A percentile compares a stretch with the other conserved stretches of the same genome.
These are phyloP conservation scores for Coffea canephora DNA, from an alignment of 257 asterid genomes.

Conservation along the genomic window DNA sequence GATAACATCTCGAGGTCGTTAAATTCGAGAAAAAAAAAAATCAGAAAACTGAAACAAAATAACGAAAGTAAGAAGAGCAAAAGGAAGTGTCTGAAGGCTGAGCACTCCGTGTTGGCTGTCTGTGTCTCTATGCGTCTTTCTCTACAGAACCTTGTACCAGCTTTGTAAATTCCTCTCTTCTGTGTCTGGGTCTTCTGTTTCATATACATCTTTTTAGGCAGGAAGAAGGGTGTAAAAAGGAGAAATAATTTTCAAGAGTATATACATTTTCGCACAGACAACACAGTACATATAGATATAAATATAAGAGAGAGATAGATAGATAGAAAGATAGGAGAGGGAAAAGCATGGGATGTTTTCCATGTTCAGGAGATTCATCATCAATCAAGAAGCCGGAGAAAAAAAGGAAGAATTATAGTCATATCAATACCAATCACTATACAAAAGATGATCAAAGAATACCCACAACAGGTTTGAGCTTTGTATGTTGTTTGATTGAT, in stretches of 20 bases:
- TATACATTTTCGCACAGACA: neutral
- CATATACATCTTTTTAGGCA: neutral
- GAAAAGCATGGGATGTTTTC: slow-evolving; percentile 69
- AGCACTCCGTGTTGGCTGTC: neutral
- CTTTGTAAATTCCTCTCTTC: slow-evolving; percentile 12
- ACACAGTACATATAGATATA: neutral
- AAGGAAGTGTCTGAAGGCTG: neutral
- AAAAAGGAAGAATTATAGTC: slow-evolving; percentile 15
- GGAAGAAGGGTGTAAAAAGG: slow-evolving; percentile 15
- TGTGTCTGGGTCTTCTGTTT: slow-evolving; percentile 5
- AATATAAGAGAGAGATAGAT: neutral
- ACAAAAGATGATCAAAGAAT: slow-evolving; percentile 37
- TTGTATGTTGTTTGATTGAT: slow-evolving; percentile 4
- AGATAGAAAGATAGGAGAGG: neutral
- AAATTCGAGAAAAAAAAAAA: neutral
- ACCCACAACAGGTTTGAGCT: slow-evolving; percentile 33
- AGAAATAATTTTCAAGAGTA: neutral
- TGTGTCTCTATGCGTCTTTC: neutral
- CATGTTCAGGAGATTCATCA: slow-evolving; percentile 61
- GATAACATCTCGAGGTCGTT: neutral
- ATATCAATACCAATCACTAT: slow-evolving; percentile 19
- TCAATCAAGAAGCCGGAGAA: slow-evolving; percentile 39
- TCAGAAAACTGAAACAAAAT: neutral
- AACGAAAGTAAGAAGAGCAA: neutral
- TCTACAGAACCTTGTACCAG: slow-evolving; percentile 12